Percentiles rank a stretch among this genome's conserved stretches.
phyloP scores from a whole-genome alignment of 352 stramenopile species.

The Pythium folliculosum region DNA sequence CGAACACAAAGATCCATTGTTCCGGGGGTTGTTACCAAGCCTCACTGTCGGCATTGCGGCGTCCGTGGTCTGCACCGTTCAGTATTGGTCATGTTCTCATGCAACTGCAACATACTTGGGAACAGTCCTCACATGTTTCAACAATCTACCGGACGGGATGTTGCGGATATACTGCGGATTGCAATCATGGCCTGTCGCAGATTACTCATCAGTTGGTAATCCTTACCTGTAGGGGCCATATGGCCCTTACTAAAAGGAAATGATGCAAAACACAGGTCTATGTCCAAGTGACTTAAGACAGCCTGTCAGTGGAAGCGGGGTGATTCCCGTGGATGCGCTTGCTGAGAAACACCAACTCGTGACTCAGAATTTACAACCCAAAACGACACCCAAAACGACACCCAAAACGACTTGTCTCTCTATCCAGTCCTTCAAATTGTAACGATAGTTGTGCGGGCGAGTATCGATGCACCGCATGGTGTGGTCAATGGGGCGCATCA shows the following conservation, averaged over 20 bases:
- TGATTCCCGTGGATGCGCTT: slow-evolving; percentile 78
- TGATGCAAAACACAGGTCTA: slow-evolving; percentile 77
- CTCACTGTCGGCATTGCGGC: no score
- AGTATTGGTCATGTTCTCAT: no score
- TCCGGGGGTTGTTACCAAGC: no score
- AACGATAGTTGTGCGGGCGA: no score
- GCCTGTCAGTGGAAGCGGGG: slow-evolving; percentile 70
- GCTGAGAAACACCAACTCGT: slow-evolving; percentile 40
- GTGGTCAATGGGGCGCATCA: neutral
- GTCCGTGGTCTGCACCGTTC: no score
- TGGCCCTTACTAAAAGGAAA: slow-evolving; percentile 80
- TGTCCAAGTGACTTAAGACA: slow-evolving; percentile 81
- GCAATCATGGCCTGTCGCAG: slow-evolving; percentile 16
- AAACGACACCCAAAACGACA: no score
- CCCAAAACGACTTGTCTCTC: no score
- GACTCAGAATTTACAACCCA: neutral
- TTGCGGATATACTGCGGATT: neutral
- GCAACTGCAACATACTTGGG: no score
- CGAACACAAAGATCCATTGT: no score
- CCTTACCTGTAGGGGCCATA: slow-evolving; percentile 74
- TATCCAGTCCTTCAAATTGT: no score
- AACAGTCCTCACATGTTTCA: no score
- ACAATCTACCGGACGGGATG: slow-evolving; percentile 10
- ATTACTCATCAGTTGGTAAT: slow-evolving; percentile 84
- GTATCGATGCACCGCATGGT: neutral